phyloP scores from a whole-genome alignment of 208 protist species.

The Herpetomonas samuelpessoai region DNA sequence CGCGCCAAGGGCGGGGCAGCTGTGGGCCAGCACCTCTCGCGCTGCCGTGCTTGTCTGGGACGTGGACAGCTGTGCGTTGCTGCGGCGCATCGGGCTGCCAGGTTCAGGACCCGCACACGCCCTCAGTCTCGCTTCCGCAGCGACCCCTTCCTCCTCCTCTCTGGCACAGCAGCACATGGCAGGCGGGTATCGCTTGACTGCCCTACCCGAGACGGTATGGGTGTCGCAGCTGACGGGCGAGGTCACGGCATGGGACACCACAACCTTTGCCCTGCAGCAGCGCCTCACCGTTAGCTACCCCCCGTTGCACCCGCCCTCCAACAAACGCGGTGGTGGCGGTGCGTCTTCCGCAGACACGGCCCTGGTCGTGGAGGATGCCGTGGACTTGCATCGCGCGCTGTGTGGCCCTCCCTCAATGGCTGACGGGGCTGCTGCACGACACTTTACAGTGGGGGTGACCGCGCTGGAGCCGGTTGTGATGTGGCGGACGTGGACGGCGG shows the following conservation, averaged over 20 bases:
- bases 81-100: conserved; percentile 25
- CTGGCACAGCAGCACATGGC: conserved; percentile 5
- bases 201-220: conserved; percentile 23
- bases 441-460: conserved; percentile 43
- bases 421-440: conserved; percentile 1
- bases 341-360: background rate
- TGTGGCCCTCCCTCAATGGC: no score
- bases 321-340: background rate
- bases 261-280: conserved; percentile 22
- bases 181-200: background rate
- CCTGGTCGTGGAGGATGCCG: conserved; percentile 21
- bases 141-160: background rate
- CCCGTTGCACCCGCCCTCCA: conserved; percentile 4
- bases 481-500: conserved; percentile 40
- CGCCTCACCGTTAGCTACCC: conserved; percentile 45
- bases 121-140: conserved; percentile 2
- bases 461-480: conserved; percentile 41
- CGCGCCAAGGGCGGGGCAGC: conserved; percentile 2
- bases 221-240: conserved; percentile 37
- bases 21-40: conserved; percentile 38
- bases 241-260: conserved; percentile 37
- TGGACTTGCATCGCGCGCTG: conserved; percentile 23
- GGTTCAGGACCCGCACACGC: conserved; percentile 24
- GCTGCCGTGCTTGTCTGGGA: conserved; percentile 42
- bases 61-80: conserved; percentile 13